A percentile compares a stretch with the other conserved stretches of the same genome.
Conservation (phyloP, 441 rosid genomes). For the Croton setiger region DNA sequence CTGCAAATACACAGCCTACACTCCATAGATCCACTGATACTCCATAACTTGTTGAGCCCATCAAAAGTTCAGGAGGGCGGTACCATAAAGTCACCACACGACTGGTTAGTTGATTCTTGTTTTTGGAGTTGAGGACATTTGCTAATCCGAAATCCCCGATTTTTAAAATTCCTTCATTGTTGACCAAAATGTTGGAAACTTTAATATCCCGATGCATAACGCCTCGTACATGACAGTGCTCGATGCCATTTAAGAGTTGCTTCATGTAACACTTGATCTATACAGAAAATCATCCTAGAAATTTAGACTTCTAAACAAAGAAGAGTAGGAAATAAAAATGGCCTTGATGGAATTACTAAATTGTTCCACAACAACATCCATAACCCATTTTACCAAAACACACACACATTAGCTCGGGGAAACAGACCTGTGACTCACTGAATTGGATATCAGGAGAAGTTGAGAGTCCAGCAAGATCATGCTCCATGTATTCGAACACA, state of each 20-base stretch:
- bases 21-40: constrained; percentile 88
- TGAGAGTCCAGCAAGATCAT: constrained; percentile 80
- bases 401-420: background rate
- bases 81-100: constrained; percentile 94
- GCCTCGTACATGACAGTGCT: constrained; percentile 81
- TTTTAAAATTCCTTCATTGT: constrained; percentile 71
- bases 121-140: constrained; percentile 47
- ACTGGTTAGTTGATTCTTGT: constrained; percentile 64
- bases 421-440: constrained; percentile 63
- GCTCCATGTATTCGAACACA: constrained; percentile 95
- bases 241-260: constrained; percentile 75
- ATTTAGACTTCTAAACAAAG: constrained; percentile 4
- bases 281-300: constrained; percentile 19
- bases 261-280: constrained; percentile 87
- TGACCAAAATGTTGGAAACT: constrained; percentile 76
- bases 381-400: background rate
- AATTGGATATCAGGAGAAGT: constrained; percentile 60
- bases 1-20: constrained; percentile 86
- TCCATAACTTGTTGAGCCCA: constrained; percentile 85
- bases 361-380: background rate
- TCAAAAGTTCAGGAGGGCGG: constrained; percentile 90
- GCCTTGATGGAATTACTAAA: background rate
- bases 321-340: background rate
- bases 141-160: constrained; percentile 89
- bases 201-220: constrained; percentile 86